Conservation (phyloP, 2,329 filamentous ascomycete genomes). For the Claviceps arundinis region DNA sequence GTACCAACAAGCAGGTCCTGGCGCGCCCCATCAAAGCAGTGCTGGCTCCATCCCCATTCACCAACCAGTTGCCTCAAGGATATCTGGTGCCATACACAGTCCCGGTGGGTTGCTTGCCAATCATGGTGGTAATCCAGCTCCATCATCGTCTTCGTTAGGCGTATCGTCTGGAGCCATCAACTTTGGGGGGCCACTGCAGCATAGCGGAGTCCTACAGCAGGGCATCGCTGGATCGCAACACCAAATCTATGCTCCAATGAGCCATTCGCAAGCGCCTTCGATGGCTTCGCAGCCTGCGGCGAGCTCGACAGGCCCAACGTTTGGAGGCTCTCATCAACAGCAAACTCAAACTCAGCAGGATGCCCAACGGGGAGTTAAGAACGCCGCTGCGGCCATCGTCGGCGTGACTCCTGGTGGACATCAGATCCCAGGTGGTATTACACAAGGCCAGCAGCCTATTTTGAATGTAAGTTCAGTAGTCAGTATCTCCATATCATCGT, state of each 20-base stretch:
- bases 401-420: conserved; percentile 27
- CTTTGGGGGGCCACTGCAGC: conserved; percentile 44
- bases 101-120: conserved; percentile 77
- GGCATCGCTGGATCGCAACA: conserved; percentile 33
- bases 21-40: conserved; percentile 59
- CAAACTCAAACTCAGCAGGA: conserved; percentile 37
- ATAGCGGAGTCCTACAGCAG: conserved; percentile 37
- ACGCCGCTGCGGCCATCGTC: conserved; percentile 31
- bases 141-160: conserved; percentile 38
- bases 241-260: conserved; percentile 44
- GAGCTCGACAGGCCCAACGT: conserved; percentile 49
- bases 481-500: background rate
- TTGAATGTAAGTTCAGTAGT: conserved; percentile 34
- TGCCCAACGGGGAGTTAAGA: conserved; percentile 36
- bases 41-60: conserved; percentile 83
- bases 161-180: conserved; percentile 36
- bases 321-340: conserved; percentile 46
- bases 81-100: conserved; percentile 74
- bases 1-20: conserved; percentile 45
- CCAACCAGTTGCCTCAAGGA: conserved; percentile 78
- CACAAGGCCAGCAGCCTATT: conserved; percentile 30
- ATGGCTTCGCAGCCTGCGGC: conserved; percentile 43
- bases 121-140: conserved; percentile 43
- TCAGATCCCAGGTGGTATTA: conserved; percentile 25
- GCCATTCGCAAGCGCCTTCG: conserved; percentile 36